phyloP scores from a whole-genome alignment of 306 rosid genomes.

The Castanea sativa region DNA sequence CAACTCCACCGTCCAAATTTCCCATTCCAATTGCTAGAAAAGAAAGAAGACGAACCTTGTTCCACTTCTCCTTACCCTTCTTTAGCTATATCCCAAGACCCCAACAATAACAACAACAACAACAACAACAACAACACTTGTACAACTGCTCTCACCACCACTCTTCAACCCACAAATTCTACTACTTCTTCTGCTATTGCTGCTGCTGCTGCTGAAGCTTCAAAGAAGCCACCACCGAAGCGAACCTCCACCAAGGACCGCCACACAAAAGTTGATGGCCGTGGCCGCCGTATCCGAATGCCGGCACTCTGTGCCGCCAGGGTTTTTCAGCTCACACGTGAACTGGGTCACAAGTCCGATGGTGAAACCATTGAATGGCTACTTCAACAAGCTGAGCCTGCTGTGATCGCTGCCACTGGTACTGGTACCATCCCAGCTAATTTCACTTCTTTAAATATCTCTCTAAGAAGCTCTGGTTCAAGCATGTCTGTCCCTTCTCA shows the following conservation, averaged over 20 bases:
- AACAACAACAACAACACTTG: constrained; percentile 13
- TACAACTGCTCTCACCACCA: constrained; percentile 17
- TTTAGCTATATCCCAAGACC: constrained; percentile 44
- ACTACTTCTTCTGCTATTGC: no score
- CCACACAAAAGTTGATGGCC: constrained; percentile 83
- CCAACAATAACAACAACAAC: constrained; percentile 25
- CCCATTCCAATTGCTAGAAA: constrained; percentile 85
- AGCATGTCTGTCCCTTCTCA: constrained; percentile 85
- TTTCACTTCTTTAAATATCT: constrained; percentile 78
- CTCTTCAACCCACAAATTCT: not conserved
- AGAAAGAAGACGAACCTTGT: constrained; percentile 80
- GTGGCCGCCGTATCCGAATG: constrained; percentile 92
- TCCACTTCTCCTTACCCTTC: constrained; percentile 58
- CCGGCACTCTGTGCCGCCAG: constrained; percentile 91
- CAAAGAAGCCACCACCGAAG: constrained; percentile 67
- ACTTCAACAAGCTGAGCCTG: constrained; percentile 85
- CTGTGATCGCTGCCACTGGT: constrained; percentile 91
- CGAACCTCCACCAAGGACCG: constrained; percentile 87
- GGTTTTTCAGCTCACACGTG: constrained; percentile 83
- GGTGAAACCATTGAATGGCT: constrained; percentile 88
- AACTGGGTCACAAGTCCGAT: constrained; percentile 83
- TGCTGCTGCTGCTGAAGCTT: constrained; percentile 26
- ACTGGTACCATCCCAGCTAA: constrained; percentile 94
- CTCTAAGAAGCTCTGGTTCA: constrained; percentile 83
- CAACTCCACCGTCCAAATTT: constrained; percentile 69